Base-by-base conservation (phyloP, 108 stramenopile species). In the Seminavis robusta region DNA sequence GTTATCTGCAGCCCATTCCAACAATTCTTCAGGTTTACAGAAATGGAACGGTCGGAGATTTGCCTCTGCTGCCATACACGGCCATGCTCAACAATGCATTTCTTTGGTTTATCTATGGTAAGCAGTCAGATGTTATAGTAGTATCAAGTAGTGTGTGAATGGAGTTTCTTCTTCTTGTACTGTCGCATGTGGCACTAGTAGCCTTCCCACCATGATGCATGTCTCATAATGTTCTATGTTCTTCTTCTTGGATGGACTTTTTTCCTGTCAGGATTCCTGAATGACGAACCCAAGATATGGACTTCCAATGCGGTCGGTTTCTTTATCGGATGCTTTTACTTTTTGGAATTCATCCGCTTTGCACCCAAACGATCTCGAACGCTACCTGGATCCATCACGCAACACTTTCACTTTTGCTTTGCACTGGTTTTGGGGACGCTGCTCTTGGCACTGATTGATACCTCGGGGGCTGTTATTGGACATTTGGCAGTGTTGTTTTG, bases 51-150 rank as follows among this genome's bases (percentile, higher is more conserved):
- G 69, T 79, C 1, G 79, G 80, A 17, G 68, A 59, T 15, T 36
- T 83, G 8, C 87, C 87, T 5, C 56, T 88, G 33, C 61, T 88
- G 16, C 84, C 84, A 4, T 86, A 86, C 33, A 70, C 78, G 15
- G 62, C 76, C 13, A 86, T 86, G 84, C 56, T 77, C 29, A 58
- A 62, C 3, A n/a, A n/a, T n/a, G n/a, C n/a, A n/a, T n/a, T n/a
- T n/a, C n/a, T n/a, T n/a, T n/a, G n/a, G n/a, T 28, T 63, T 3
- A 16, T 48, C 29, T 83, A 89, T 51, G 88, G 88, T 17, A n/a
- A n/a, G n/a, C n/a, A n/a, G n/a, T n/a, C n/a, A n/a, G n/a, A n/a
- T n/a, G n/a, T n/a, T n/a, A n/a, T n/a, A n/a, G n/a, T n/a, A n/a
- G n/a, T n/a, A n/a, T n/a, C n/a, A n/a, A n/a, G n/a, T n/a, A n/a